These are phyloP conservation scores for Talinum fruticosum DNA, from an alignment of 148 eudicot genomes.

Conservation along the genomic window DNA sequence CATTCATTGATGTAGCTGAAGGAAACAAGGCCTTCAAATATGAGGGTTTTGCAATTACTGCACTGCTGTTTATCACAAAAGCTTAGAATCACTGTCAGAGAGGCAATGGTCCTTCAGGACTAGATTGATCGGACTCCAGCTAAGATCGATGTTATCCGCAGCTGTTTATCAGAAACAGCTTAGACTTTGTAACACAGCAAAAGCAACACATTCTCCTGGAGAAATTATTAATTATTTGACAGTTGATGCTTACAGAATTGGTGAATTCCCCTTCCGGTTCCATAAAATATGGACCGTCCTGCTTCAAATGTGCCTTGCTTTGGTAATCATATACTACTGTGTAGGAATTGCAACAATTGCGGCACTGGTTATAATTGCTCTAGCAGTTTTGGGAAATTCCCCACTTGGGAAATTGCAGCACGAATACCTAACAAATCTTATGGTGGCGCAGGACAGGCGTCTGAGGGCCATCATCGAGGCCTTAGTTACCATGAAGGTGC, in stretches of 20 bases:
- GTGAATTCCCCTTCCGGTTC: conserved; percentile 58
- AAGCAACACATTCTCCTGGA: conserved; percentile 39
- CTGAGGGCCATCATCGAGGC: conserved; percentile 45
- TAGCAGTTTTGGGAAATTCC: conserved; percentile 38
- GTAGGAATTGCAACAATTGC: conserved; percentile 42
- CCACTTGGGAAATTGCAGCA: conserved; percentile 51
- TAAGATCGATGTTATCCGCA: conserved; percentile 52
- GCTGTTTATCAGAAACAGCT: conserved; percentile 56
- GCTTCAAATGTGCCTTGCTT: conserved; percentile 46
- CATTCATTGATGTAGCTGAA: conserved; percentile 39
- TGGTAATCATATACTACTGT: conserved; percentile 32
- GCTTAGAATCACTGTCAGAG: conserved; percentile 52
- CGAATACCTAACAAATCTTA: conserved; percentile 44
- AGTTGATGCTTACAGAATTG: conserved; percentile 54
- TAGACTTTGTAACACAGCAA: conserved; percentile 40
- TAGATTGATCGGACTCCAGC: conserved; percentile 48
- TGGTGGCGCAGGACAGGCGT: conserved; percentile 47
- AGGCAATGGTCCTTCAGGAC: conserved; percentile 52
- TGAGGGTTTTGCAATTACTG: conserved; percentile 40
- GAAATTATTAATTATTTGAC: conserved; percentile 54
- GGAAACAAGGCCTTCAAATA: conserved; percentile 30
- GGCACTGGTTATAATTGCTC: conserved; percentile 32
- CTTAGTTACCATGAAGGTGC: conserved; percentile 49
- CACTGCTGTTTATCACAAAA: conserved; percentile 30
- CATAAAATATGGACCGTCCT: conserved; percentile 55